phyloP scores from a whole-genome alignment of 2,329 filamentous ascomycete genomes.

The Microsporum ferrugineum region DNA sequence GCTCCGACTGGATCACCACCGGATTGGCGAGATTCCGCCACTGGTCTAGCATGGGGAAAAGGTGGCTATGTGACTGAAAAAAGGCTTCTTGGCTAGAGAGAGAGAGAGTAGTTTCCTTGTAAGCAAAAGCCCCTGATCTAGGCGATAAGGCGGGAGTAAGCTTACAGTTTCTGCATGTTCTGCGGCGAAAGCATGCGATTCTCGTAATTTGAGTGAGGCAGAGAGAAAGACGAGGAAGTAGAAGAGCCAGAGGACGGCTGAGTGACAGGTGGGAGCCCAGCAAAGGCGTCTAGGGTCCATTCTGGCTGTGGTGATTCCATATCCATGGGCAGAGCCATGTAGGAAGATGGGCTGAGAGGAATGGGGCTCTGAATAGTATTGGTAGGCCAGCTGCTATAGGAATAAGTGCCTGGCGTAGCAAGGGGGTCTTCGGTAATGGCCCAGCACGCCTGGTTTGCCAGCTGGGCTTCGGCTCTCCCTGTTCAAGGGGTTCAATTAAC shows the following conservation, averaged over 20 bases:
- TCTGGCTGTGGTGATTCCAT: slow-evolving; percentile 6
- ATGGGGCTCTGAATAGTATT: background rate
- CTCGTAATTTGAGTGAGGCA: slow-evolving; percentile 3
- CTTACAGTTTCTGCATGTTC: slow-evolving; percentile 5
- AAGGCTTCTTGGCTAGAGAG: slow-evolving; percentile 2
- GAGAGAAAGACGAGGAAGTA: slow-evolving; percentile 1
- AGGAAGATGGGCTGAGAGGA: slow-evolving; percentile 3
- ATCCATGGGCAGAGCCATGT: slow-evolving; percentile 1
- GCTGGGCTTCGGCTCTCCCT: slow-evolving; percentile 5
- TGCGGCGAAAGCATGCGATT: slow-evolving; percentile 2
- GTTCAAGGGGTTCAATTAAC: background rate
- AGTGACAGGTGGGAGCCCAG: background rate
- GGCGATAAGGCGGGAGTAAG: background rate
- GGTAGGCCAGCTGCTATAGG: slow-evolving; percentile 2
- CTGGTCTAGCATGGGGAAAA: slow-evolving; percentile 6
- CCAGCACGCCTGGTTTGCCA: slow-evolving; percentile 5
- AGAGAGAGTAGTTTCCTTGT: background rate
- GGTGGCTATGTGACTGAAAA: background rate
- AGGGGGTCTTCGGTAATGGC: background rate
- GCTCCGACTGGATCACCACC: slow-evolving; percentile 3
- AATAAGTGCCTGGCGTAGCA: background rate
- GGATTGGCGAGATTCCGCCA: slow-evolving; percentile 3
- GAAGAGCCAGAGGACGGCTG: slow-evolving; percentile 4
- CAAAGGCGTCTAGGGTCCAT: slow-evolving; percentile 1
- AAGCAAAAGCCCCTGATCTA: background rate